Evolutionary conservation across 2,329 filamentous ascomycete species (phyloP), one percentile per base, ranked within the genome.

Genomic region (Exophiala alcalophila): DNA sequence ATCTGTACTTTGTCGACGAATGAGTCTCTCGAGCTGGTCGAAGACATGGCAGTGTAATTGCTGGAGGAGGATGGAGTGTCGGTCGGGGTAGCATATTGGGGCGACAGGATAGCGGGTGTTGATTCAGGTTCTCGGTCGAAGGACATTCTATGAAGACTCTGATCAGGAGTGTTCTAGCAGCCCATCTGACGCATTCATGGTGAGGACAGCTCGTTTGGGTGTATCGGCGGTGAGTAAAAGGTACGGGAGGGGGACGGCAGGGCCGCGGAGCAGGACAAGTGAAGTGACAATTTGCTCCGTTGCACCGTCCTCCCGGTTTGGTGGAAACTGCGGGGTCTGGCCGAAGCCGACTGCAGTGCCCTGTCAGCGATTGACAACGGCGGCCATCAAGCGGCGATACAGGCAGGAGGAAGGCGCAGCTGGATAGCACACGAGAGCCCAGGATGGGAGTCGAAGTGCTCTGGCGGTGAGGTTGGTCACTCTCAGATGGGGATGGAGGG

Each of bases 1-100:
- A 66, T 58, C 51, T 71, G 62, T 43, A 70, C 43, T 42, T 64
- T 65, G 30, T 57, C 59, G 42, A 59, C 39, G 27, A 69, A 46
- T 27, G 57, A 53, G 21, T 51, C 44, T 44, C 44, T 49, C 38
- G 41, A 44, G 21, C 50, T 31, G 39, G 65, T 58, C 31, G 47
- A 26, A 43, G 44, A 35, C 47, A 56, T 54, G 28, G 59, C 57
- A 34, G 57, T 50, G 36, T 59, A 35, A 50, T 39, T 49, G 44
- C 23, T 47, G 34, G 47, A 24, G 30, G 45, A 36, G 45, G 54
- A 47, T 28, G 47, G 28, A 15, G 45, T 31, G 35, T 52, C 39
- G 48, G 30, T 53, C 45, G 46, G 42, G 43, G 52, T 57, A 52
- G 54, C 56, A 58, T 58, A 58, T 52, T 55, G 52, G 32, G 53